phyloP scores from a whole-genome alignment of 2,329 filamentous ascomycete species.

The Hypoxylon sp. region DNA sequence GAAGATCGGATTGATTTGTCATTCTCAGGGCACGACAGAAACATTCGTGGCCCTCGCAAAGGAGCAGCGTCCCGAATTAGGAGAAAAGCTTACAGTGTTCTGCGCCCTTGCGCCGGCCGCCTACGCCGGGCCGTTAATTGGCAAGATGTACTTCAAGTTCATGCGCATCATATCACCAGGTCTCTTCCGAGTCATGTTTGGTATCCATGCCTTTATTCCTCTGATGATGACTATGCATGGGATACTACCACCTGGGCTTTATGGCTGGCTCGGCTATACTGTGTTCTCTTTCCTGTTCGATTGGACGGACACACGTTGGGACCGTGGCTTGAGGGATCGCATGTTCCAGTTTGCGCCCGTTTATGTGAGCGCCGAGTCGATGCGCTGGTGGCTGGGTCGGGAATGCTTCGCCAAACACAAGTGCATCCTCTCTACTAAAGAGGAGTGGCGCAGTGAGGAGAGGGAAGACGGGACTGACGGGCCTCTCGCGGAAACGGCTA shows the following conservation, averaged over 20 bases:
- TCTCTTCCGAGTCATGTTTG: constrained; percentile 86
- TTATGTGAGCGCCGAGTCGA: constrained; percentile 89
- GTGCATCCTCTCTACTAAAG: constrained; percentile 86
- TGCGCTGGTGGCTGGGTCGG: constrained; percentile 95
- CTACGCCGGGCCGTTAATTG: constrained; percentile 88
- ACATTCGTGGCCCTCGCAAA: constrained; percentile 90
- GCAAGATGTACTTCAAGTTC: constrained; percentile 92
- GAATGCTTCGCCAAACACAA: constrained; percentile 86
- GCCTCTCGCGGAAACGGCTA: constrained; percentile 54
- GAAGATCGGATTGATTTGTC: constrained; percentile 86
- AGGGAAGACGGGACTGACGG: constrained; percentile 68
- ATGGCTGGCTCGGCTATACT: constrained; percentile 86
- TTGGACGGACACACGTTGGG: constrained; percentile 90
- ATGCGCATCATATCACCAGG: constrained; percentile 84
- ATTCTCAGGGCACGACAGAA: constrained; percentile 93
- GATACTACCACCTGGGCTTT: constrained; percentile 75
- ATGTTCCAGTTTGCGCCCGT: constrained; percentile 95
- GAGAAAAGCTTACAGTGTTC: constrained; percentile 87
- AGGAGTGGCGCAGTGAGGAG: constrained; percentile 75
- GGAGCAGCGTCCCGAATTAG: constrained; percentile 88
- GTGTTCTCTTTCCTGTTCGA: constrained; percentile 92
- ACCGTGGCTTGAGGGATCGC: constrained; percentile 80
- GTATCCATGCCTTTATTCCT: constrained; percentile 93
- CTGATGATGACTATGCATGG: constrained; percentile 90
- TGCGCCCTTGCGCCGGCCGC: constrained; percentile 92